A percentile compares a stretch with the other conserved stretches of the same genome.
Evolutionary conservation across 345 rosid genomes (phyloP).

Genomic region (Odontarrhena argentea): DNA sequence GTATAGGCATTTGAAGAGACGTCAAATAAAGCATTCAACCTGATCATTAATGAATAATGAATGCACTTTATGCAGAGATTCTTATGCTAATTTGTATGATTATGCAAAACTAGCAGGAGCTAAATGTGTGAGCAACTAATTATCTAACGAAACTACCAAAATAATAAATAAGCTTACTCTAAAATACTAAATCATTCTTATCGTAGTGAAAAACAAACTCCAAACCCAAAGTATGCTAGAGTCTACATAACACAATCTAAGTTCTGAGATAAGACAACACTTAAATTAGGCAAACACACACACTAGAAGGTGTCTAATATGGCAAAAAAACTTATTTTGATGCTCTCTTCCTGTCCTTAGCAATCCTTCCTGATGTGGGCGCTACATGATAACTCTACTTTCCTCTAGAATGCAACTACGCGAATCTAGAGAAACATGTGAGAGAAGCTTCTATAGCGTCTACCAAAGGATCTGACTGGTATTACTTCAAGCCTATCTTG

Average conservation of each 20-base stretch:
- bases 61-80: constrained; percentile 11
- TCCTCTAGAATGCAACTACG: constrained; percentile 40
- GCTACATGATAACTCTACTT: constrained; percentile 43
- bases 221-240: constrained; percentile 38
- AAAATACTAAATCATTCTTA: constrained; percentile 14
- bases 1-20: not conserved
- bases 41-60: not conserved
- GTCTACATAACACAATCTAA: constrained; percentile 45
- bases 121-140: constrained; percentile 9
- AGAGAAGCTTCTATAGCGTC: constrained; percentile 34
- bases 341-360: constrained; percentile 42
- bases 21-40: not conserved
- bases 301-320: constrained; percentile 23
- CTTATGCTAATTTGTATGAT: constrained; percentile 27
- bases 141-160: constrained; percentile 31
- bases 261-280: constrained; percentile 25
- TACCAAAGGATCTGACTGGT: constrained; percentile 28
- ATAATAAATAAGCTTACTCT: constrained; percentile 9
- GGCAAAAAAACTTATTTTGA: not conserved
- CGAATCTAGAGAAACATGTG: constrained; percentile 40
- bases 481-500: constrained; percentile 54
- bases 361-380: constrained; percentile 37
- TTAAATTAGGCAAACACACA: constrained; percentile 29
- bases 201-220: constrained; percentile 29
- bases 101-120: constrained; percentile 26